These are phyloP conservation scores for Eimeria zaria DNA, from an alignment of 169 alveolate species.

Conservation along the genomic window DNA sequence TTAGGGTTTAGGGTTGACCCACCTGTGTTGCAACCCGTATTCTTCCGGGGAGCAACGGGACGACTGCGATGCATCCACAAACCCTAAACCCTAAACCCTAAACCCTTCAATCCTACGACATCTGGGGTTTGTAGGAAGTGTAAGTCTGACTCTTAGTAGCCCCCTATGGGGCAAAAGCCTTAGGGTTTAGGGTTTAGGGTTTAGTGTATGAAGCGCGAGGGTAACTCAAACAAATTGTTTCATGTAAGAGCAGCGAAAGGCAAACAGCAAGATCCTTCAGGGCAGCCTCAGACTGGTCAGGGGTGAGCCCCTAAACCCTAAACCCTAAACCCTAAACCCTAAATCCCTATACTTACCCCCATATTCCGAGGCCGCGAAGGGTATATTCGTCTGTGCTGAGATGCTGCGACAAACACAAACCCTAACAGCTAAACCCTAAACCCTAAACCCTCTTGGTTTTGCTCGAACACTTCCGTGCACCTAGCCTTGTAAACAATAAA, in stretches of 20 bases:
- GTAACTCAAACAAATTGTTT: not conserved
- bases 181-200: constrained; percentile 9
- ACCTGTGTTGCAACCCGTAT: constrained; percentile 7
- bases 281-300: not conserved
- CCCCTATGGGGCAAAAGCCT: not conserved
- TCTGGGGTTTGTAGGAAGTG: not conserved
- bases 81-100: constrained; percentile 12
- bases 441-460: not conserved
- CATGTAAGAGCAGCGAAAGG: too few species aligned
- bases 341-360: not conserved
- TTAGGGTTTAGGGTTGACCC: not conserved
- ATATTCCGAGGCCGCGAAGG: constrained; percentile 33
- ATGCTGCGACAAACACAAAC: not conserved
- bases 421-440: constrained; percentile 31
- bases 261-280: not conserved
- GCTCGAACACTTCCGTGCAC: too few species aligned
- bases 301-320: not conserved
- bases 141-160: not conserved
- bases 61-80: not conserved
- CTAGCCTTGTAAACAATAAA: too few species aligned
- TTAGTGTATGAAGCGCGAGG: not conserved
- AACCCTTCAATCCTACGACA: not conserved
- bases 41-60: not conserved
- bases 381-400: constrained; percentile 17
- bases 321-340: not conserved